A percentile compares a stretch with the other conserved stretches of the same genome.
These are phyloP conservation scores for Cyberlindnera meyerae DNA, from an alignment of 805 yeast genomes.

Conservation along the genomic window DNA sequence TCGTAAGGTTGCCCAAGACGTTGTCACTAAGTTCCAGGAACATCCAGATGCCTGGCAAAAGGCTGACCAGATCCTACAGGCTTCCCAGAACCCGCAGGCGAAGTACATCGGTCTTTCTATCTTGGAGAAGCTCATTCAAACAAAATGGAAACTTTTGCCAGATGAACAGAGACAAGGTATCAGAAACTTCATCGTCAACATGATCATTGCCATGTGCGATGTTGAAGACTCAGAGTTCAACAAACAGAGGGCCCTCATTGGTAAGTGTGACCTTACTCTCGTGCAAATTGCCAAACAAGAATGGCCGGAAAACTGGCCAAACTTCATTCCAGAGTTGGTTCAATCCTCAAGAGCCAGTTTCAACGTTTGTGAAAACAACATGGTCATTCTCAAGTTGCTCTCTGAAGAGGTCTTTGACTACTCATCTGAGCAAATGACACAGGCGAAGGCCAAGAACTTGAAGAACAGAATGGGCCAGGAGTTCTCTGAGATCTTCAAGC, in stretches of 20 bases:
- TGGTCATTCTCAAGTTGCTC: constrained; percentile 82
- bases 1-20: constrained; percentile 65
- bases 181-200: constrained; percentile 86
- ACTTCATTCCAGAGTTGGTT: constrained; percentile 89
- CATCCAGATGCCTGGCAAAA: constrained; percentile 95
- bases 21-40: constrained; percentile 80
- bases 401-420: constrained; percentile 96
- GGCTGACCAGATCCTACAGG: constrained; percentile 83
- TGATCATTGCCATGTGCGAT: constrained; percentile 89
- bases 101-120: constrained; percentile 90
- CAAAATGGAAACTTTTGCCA: constrained; percentile 92
- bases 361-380: constrained; percentile 96
- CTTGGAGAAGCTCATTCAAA: constrained; percentile 81
- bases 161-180: constrained; percentile 87
- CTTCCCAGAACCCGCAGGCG: constrained; percentile 74
- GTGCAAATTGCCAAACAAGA: constrained; percentile 95
- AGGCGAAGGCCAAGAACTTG: constrained; percentile 81
- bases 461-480: constrained; percentile 83
- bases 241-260: constrained; percentile 75
- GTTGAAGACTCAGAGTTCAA: constrained; percentile 72
- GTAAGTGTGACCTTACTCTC: constrained; percentile 88
- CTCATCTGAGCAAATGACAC: constrained; percentile 95
- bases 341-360: constrained; percentile 76
- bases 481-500: constrained; percentile 86
- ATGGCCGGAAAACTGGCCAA: constrained; percentile 99